Percentiles rank a stretch among this genome's conserved stretches.
phyloP scores from a whole-genome alignment of 257 asterid genomes.

The Solanum acaule region DNA sequence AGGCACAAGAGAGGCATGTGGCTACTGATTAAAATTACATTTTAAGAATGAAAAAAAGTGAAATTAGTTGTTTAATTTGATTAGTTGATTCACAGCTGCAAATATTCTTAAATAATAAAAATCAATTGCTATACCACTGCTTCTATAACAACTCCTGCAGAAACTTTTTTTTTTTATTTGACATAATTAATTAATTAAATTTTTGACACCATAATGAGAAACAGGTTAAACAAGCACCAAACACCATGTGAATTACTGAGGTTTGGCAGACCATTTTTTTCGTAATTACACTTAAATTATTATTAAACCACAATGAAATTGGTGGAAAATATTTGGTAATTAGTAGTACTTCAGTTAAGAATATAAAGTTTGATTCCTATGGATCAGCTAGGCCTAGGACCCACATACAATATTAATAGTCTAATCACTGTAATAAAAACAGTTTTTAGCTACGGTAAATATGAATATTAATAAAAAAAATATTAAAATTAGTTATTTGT shows the following conservation, averaged over 20 bases:
- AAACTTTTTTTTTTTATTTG: not conserved
- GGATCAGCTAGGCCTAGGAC: constrained; percentile 65
- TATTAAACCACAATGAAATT: not conserved
- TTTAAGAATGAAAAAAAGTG: not conserved
- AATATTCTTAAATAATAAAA: not conserved
- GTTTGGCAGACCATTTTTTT: not conserved
- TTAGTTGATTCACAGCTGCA: not conserved
- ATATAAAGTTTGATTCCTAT: constrained; percentile 22
- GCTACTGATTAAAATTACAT: constrained; percentile 21
- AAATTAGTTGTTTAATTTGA: not conserved
- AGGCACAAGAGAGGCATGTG: constrained; percentile 35
- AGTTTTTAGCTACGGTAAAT: too few relatives aligned
- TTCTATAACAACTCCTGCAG: not conserved
- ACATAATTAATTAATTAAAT: not conserved
- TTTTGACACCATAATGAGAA: not conserved
- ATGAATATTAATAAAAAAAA: too few relatives aligned
- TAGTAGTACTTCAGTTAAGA: constrained; percentile 1
- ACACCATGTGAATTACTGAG: not conserved
- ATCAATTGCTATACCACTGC: not conserved
- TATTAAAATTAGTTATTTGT: too few relatives aligned
- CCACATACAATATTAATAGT: constrained; percentile 19
- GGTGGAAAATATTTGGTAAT: not conserved
- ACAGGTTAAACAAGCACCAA: not conserved
- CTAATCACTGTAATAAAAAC: too few relatives aligned
- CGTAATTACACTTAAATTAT: not conserved